A percentile compares a stretch with the other conserved stretches of the same genome.
These are phyloP conservation scores for Colletotrichum abscissum DNA, from an alignment of 2,329 filamentous ascomycete genomes.

Conservation along the genomic window DNA sequence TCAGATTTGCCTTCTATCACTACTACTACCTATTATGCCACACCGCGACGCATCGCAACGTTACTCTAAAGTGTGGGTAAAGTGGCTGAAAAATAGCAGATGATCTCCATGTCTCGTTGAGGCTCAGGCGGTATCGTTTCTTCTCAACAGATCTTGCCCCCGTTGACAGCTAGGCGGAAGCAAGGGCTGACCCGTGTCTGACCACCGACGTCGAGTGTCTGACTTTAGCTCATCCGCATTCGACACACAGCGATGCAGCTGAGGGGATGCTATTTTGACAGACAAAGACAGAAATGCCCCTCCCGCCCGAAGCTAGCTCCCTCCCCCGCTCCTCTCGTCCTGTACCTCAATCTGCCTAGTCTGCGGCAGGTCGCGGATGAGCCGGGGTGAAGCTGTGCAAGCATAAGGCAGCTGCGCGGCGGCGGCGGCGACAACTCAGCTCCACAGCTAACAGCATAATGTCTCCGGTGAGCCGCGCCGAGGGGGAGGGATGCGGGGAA, in stretches of 20 bases:
- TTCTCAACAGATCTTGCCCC: neutral
- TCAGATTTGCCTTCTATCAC: too few species aligned
- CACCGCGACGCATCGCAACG: neutral
- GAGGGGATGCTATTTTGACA: neutral
- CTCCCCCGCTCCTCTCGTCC: neutral
- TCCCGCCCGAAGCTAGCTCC: slow-evolving; percentile 11
- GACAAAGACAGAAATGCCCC: neutral
- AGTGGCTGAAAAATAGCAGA: too few species aligned
- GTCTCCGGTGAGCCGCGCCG: slow-evolving; percentile 12
- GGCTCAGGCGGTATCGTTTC: neutral
- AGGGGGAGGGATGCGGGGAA: slow-evolving; percentile 20
- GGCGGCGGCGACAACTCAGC: neutral
- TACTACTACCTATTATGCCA: too few species aligned
- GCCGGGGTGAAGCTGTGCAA: neutral
- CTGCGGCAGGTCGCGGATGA: neutral
- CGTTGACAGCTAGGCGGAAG: neutral
- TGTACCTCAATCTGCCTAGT: too few species aligned
- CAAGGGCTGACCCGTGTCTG: slow-evolving; percentile 11
- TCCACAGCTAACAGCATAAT: neutral
- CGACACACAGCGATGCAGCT: neutral
- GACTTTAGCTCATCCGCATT: neutral
- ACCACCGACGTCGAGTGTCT: neutral
- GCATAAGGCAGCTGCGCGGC: neutral
- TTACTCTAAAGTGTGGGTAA: neutral
- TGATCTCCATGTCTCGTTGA: neutral